Evolutionary conservation across 2,329 filamentous ascomycete genomes (phyloP), one percentile per base, ranked within the genome.

Genomic region (Aspergillus sp.): DNA sequence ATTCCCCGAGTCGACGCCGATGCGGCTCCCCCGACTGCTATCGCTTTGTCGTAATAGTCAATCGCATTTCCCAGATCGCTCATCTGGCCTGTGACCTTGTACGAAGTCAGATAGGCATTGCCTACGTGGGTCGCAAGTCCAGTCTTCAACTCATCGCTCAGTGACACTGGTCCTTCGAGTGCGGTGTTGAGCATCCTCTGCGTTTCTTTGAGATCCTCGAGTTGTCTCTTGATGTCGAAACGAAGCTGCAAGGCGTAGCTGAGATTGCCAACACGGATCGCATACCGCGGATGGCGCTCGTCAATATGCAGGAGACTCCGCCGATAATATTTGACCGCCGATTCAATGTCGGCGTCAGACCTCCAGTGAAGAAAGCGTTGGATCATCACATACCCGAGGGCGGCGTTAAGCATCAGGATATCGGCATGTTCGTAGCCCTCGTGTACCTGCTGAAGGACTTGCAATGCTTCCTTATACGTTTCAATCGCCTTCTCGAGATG

Each of bases 401-500:
- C 29, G 6, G 41, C 21, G 17, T 50, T 50, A 1, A 50, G 23
- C 48, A 50, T 50, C 16, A 50, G 31, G 17, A 50, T 45, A 45
- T 50, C 14, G 3, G 48, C 40, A 16, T 50, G 48, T 17, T 21
- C 16, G 16, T 50, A 40, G 2, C 40, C 38, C 4, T 29, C 2
- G 20, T 38, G n/a, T 5, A 40, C 16, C 14, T 14, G 25, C 14
- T 50, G 48, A 4, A 50, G 48, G 19, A n/a, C 40, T 5, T 40
- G 25, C 3, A 50, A 23, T 2, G 48, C 25, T 14, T 44, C 31
- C 21, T 45, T 44, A 13, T 50, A 45, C 5, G 48, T 31, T 5
- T 50, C 48, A 9, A 50, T 50, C 5, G 41, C 48, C 23, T 50
- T 44, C 14, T 50, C 48, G 5, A 50, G 41, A 11, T 45, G 31